A percentile compares a stretch with the other conserved stretches of the same genome.
These are phyloP conservation scores for Ogataea angusta DNA, from an alignment of 805 yeast species.

Conservation along the genomic window DNA sequence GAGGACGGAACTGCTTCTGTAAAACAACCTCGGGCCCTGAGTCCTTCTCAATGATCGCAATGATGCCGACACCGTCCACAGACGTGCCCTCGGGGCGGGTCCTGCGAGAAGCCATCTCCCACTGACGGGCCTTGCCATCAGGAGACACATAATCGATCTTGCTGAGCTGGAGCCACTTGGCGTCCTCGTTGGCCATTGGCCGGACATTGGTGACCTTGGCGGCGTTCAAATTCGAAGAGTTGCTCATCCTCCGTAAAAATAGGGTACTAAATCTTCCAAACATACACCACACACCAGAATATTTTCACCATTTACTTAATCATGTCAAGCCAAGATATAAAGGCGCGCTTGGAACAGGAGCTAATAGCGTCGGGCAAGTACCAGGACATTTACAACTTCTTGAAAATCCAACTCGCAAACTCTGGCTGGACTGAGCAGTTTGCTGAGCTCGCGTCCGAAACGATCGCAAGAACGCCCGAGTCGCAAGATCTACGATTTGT, in stretches of 20 bases:
- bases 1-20: conserved; percentile 92
- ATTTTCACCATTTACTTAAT: conserved; percentile 4
- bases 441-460: conserved; percentile 49
- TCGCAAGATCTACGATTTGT: conserved; percentile 44
- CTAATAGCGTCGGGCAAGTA: conserved; percentile 78
- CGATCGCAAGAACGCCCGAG: conserved; percentile 31
- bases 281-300: conserved; percentile 10
- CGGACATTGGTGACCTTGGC: conserved; percentile 32
- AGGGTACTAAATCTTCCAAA: conserved; percentile 5
- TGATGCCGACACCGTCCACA: conserved; percentile 88
- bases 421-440: conserved; percentile 87
- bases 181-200: conserved; percentile 39
- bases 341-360: conserved; percentile 64
- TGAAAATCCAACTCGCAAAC: conserved; percentile 64
- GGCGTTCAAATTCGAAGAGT: conserved; percentile 16
- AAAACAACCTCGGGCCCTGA: conserved; percentile 47
- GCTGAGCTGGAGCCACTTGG: conserved; percentile 66
- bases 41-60: conserved; percentile 61
- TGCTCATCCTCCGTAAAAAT: conserved; percentile 9
- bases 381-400: conserved; percentile 62
- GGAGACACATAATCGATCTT: conserved; percentile 74
- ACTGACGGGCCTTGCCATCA: conserved; percentile 61
- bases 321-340: conserved; percentile 33
- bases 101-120: conserved; percentile 88
- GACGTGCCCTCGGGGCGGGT: conserved; percentile 63